Base-by-base conservation (phyloP, 139 green algal genomes). In the Limnomonas spitsbergensis region DNA sequence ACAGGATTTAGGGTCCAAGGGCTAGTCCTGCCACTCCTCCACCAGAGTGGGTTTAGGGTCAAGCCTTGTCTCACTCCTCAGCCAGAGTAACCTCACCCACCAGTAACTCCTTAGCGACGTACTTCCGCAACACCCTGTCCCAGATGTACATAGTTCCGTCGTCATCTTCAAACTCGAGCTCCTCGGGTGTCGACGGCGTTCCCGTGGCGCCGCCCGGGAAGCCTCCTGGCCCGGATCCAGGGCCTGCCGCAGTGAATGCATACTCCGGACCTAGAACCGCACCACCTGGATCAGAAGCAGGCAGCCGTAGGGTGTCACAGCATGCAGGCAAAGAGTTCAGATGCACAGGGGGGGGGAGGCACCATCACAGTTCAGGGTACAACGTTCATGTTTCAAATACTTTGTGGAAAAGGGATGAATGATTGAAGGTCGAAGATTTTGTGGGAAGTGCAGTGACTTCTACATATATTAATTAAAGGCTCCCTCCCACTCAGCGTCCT, bases 131-230 rank as follows among this genome's bases (percentile, higher is more conserved):
- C 20, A 53, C n/a, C 0, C 39, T 27, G 79, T 95, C 88, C 95
- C 95, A 99, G 20, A 84, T 83, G 77, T 98, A 99, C 27, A 78
- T 26, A 0, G 95, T 99, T 29, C 95, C 95, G 66, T 98, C 95
- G 77, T 98, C 95, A 40, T 99, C 95, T 72, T 91, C 88, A 83
- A 98, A 99, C 42, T 89, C 80, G 3, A 90, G 84, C 66, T 98
- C 91, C 39, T 94, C 90, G 2, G 86, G 84, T 0, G 86, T 87
- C 0, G 47, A 14, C 14, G 47, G 47, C 14, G 47, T 20, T 61
- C 81, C 83, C 9, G 86, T 81, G 26, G 39, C 81, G 38, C 26
- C 69, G 24, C 27, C 69, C 34, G 24, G 34, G 40, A 9, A 26
- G 66, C 9, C 38, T 20, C 67, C 67, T 42, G 67, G n/a, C n/a